These are phyloP conservation scores for Delonix regia DNA, from an alignment of 306 rosid species.

Conservation along the genomic window DNA sequence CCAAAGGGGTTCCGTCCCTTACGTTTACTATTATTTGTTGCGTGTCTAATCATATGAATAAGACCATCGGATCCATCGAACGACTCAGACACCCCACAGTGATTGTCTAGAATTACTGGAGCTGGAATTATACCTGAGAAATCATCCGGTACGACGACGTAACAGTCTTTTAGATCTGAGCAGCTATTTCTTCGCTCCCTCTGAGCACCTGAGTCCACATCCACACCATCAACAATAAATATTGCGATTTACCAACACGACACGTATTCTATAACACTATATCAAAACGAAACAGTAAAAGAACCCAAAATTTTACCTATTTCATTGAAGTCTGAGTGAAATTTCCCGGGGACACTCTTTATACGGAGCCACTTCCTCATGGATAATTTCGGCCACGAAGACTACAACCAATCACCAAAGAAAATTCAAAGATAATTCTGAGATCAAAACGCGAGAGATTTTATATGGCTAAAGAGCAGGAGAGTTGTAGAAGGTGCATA, in stretches of 20 bases:
- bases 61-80: not conserved
- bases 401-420: constrained; percentile 23
- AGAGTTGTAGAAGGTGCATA: not conserved
- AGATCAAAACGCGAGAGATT: not conserved
- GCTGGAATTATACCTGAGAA: constrained; percentile 45
- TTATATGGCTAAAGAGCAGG: not conserved
- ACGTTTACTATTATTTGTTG: not conserved
- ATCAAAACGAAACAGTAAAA: not conserved
- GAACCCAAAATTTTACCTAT: constrained; percentile 36
- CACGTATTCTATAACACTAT: not conserved
- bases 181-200: not conserved
- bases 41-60: constrained; percentile 28
- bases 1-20: not conserved
- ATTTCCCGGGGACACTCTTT: constrained; percentile 44
- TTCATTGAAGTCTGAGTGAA: constrained; percentile 47
- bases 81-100: not conserved
- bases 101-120: not conserved
- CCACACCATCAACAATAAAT: not conserved
- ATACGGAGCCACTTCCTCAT: constrained; percentile 65
- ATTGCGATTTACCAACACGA: not conserved
- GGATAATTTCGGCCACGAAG: constrained; percentile 67
- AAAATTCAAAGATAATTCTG: not conserved
- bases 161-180: not conserved
- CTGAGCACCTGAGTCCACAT: not conserved
- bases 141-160: constrained; percentile 40